Percentiles rank a stretch among this genome's conserved stretches.
Conservation (phyloP, 2,329 filamentous ascomycete genomes). For the Fusarium praegraminearum region DNA sequence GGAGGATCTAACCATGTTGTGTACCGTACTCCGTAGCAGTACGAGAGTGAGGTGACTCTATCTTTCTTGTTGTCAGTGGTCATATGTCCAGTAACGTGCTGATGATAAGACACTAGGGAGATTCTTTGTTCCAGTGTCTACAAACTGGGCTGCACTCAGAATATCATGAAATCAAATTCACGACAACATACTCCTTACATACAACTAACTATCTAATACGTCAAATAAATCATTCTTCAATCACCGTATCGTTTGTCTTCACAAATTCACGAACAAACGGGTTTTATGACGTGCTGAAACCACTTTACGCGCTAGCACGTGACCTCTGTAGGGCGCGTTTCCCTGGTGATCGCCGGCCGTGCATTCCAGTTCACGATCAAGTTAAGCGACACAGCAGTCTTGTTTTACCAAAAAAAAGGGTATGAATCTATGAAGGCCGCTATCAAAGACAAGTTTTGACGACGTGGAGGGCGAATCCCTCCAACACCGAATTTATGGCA, state of each 20-base stretch:
- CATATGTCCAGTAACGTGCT: background rate
- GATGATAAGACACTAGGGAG: background rate
- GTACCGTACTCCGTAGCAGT: background rate
- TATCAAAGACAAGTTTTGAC: conserved; percentile 8
- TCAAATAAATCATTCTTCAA: background rate
- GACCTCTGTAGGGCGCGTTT: conserved; percentile 49
- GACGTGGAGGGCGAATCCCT: conserved; percentile 29
- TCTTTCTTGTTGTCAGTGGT: background rate
- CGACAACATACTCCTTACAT: background rate
- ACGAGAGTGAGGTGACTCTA: no score
- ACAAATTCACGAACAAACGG: background rate
- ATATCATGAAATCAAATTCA: background rate
- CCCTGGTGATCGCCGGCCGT: conserved; percentile 30
- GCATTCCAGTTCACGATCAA: conserved; percentile 35
- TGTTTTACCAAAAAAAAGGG: conserved; percentile 1
- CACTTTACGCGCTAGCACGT: conserved; percentile 56
- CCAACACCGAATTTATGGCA: conserved; percentile 31
- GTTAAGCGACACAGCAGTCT: conserved; percentile 9
- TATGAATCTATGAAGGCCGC: conserved; percentile 3
- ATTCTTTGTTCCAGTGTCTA: background rate
- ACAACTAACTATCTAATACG: no score
- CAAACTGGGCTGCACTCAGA: background rate
- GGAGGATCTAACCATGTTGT: background rate
- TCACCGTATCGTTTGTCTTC: no score
- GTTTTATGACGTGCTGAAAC: conserved; percentile 19